phyloP scores from a whole-genome alignment of 1,139 yeast species.

The Pneumocystis murina region DNA sequence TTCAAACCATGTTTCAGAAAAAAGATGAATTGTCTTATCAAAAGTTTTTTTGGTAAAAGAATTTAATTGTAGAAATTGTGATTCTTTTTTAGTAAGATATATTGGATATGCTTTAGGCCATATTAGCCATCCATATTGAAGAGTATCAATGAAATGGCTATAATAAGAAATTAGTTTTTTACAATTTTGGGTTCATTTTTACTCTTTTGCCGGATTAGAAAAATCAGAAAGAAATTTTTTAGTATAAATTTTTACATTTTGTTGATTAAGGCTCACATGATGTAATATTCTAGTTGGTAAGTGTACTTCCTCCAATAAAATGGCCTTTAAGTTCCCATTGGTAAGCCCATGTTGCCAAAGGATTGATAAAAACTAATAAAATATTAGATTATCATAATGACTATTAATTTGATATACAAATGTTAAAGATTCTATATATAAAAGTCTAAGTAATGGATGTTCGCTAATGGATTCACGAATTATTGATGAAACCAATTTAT shows the following conservation, averaged over 20 bases:
- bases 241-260: constrained; percentile 28
- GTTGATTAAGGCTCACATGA: constrained; percentile 26
- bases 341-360: neutral
- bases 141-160: constrained; percentile 35
- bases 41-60: constrained; percentile 32
- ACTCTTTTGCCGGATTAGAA: constrained; percentile 2
- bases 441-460: neutral
- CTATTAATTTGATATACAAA: neutral
- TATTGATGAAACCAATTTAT: neutral
- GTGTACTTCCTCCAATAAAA: neutral
- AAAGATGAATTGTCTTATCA: constrained; percentile 29
- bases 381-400: neutral
- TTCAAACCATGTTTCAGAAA: constrained; percentile 47
- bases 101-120: constrained; percentile 55
- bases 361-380: neutral
- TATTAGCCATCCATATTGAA: constrained; percentile 56
- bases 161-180: neutral
- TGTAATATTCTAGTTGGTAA: neutral
- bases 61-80: constrained; percentile 26
- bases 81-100: constrained; percentile 23
- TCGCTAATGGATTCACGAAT: neutral
- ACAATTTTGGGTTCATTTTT: neutral
- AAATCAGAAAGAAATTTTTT: constrained; percentile 27
- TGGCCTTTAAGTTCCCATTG: neutral
- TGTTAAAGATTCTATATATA: neutral